Evolutionary conservation across 129 eudicot species (phyloP).

Genomic region (Flaveria brownii): DNA sequence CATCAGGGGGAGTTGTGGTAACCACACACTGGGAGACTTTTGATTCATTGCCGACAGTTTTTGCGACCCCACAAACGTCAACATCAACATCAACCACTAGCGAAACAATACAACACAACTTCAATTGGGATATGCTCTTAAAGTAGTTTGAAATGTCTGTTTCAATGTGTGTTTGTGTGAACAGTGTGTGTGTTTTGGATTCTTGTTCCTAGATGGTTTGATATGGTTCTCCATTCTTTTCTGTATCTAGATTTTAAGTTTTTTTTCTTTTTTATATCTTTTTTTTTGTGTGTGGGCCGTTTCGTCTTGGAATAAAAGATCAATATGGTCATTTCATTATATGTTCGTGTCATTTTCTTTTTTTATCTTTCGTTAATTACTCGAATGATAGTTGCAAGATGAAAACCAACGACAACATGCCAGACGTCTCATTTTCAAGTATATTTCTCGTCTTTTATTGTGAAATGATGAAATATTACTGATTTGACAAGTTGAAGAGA

Average conservation of each 20-base stretch:
- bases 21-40: constrained; percentile 99
- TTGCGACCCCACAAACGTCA: constrained; percentile 42
- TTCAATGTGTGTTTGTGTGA: constrained; percentile 34
- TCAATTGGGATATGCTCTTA: constrained; percentile 66
- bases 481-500: too few species aligned
- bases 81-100: constrained; percentile 35
- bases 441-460: too few species aligned
- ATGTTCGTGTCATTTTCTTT: background rate
- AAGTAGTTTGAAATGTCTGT: constrained; percentile 42
- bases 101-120: constrained; percentile 23
- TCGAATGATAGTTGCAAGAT: background rate
- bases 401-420: too few species aligned
- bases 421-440: too few species aligned
- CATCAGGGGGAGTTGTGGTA: constrained; percentile 63
- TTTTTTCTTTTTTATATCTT: background rate
- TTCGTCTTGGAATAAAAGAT: constrained; percentile 41
- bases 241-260: constrained; percentile 47
- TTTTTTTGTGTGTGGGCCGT: constrained; percentile 26
- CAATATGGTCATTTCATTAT: background rate
- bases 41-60: constrained; percentile 58
- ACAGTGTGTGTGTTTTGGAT: constrained; percentile 36
- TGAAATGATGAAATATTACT: too few species aligned
- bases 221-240: constrained; percentile 60
- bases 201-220: constrained; percentile 49
- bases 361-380: background rate